Evolutionary conservation across 805 yeast genomes (phyloP), one percentile per base, ranked within the genome.

Genomic region (Hyphopichia homilentoma): DNA sequence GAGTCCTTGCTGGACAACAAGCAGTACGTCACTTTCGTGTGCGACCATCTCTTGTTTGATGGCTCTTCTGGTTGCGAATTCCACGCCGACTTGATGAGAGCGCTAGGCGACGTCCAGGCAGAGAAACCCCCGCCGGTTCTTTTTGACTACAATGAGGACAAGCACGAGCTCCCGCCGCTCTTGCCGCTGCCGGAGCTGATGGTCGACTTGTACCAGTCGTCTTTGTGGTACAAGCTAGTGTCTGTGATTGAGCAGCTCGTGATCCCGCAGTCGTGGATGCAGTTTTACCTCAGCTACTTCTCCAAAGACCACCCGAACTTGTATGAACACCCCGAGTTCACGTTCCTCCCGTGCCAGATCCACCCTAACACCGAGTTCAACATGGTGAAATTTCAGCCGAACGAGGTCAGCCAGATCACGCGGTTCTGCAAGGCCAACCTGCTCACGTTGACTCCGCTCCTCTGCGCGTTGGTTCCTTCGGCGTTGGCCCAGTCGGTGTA

Each of bases 1-100:
- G 6, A 16, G 7, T 17, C 23, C 14, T 6, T 9, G 12, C 7
- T 12, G 11, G 19, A 25, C 1, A 38, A 32, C 3, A 34, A 20
- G 11, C 50, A 45, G 27, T 44, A 51, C 30, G 7, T 54, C 6
- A 27, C 52, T 7, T 46, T 61, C 22, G 31, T 30, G 16, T 54
- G 50, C 33, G 59, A 60, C 16, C 68, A 54, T 34, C 17, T 50
- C 3, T 35, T 57, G 7, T 50, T 54, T 25, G 69, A 64, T 40
- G 70, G 68, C 3, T 46, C 47, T 11, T 46, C 62, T 11, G 63
- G 59, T 2, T 34, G 36, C 12, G 42, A 40, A 27, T 57, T 63
- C 38, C 64, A 58, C 26, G 35, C 42, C 13, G 48, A 52, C 16
- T 45, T 61, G 17, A 27, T 44, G n/a, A n/a, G n/a, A n/a, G n/a